Evolutionary conservation across 345 rosid species (phyloP), one percentile per base, ranked within the genome.

Genomic region (Passiflora organensis): DNA sequence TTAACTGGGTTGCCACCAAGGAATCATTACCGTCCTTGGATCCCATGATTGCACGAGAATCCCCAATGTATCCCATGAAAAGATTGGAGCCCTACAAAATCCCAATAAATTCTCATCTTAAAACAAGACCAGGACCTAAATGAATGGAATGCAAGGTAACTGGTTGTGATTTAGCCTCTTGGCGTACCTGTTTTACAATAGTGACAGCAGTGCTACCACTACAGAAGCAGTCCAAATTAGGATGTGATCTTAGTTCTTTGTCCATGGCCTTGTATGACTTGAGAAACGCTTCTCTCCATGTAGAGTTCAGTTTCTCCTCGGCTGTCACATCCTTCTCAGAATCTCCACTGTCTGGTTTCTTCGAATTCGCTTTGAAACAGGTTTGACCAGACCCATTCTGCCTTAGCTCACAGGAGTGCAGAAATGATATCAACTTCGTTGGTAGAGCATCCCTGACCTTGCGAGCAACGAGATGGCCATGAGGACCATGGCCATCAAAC

Each of bases 401-500:
- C 76, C 73, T 82, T 0, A 78, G 76, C 60, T 70, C 79, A 58
- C 52, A 25, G 12, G 94, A 78, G 43, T 76, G 76, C 76, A 83
- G 48, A 59, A 79, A 74, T 11, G 94, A 81, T 43, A 81, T 68
- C 56, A 93, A 75, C 73, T 85, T 93, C 18, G 85, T 68, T 13
- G 99, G 99, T 68, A 93, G 68, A 48, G 85, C 69, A 55, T 93
- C 99, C 77, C 96, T 87, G 58, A 93, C 99, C 78, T 83, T 93
- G 64, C 88, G 89, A 23, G 99, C 86, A 62, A 94, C 99, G 48
- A 83, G 96, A 81, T 94, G 99, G 43, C 99, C 99, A 55, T 87
- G 85, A 37, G 99, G 99, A 54, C 99, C 99, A 66, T 94, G 99
- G 64, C 99, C 99, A 76, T 94, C 99, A 63, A 94, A 94, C 28